Conservation (phyloP, 2,329 filamentous ascomycete genomes). For the Rasamsonia emersonii region DNA sequence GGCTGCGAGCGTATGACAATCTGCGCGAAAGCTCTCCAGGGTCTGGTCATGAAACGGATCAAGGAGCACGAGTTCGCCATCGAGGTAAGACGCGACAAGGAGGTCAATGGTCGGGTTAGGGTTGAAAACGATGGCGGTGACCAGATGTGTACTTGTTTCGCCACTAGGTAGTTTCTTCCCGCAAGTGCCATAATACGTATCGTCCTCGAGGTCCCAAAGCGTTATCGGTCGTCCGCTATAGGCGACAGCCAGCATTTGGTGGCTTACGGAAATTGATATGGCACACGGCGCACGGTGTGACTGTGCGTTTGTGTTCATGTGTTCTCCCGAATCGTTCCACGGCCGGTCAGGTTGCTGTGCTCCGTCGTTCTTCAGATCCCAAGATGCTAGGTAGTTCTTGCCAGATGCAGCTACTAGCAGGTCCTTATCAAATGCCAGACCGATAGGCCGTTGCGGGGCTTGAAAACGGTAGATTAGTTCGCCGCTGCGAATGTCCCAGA, state of each 20-base stretch:
- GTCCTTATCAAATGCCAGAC: too few species aligned
- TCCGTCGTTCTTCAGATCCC: too few species aligned
- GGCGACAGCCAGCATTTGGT: constrained; percentile 26
- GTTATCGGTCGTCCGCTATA: constrained; percentile 23
- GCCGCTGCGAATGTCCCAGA: constrained; percentile 25
- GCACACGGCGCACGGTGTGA: too few species aligned
- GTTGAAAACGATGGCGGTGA: constrained; percentile 26
- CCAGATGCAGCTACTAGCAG: too few species aligned
- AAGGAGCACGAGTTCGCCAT: constrained; percentile 25
- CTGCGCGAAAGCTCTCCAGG: constrained; percentile 17
- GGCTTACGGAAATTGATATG: too few species aligned
- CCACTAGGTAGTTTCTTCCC: constrained; percentile 24
- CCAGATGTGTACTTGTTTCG: constrained; percentile 20
- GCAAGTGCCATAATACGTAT: constrained; percentile 24
- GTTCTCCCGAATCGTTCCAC: too few species aligned
- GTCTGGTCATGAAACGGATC: constrained; percentile 19
- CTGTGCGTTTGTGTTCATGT: too few species aligned
- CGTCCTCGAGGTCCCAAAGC: constrained; percentile 28
- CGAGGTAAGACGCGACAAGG: constrained; percentile 23
- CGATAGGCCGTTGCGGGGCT: constrained; percentile 14
- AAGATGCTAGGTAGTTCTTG: too few species aligned
- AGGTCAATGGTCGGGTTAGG: constrained; percentile 22
- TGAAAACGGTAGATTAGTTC: constrained; percentile 17
- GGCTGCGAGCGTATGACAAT: constrained; percentile 23
- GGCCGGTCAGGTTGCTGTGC: too few species aligned